Conservation (phyloP, 140 eudicot species). For the Flaveria floridana region DNA sequence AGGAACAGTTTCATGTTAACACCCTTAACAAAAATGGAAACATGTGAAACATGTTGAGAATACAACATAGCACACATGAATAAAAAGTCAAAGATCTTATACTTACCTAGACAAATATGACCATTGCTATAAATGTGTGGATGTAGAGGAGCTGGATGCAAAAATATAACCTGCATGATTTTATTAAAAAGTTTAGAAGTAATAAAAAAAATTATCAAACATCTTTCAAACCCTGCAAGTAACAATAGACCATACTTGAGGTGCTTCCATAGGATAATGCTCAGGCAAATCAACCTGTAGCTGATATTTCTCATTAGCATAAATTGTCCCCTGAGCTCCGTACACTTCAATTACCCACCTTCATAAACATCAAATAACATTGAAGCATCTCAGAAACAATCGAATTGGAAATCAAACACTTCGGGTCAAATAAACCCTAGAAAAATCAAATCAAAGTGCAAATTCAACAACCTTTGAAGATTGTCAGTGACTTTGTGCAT, state of each 20-base stretch:
- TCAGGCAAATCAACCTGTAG: constrained; percentile 95
- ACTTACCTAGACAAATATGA: constrained; percentile 81
- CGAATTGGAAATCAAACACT: not conserved
- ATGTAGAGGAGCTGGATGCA: constrained; percentile 84
- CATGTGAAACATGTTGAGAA: too few species aligned
- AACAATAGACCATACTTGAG: constrained; percentile 54
- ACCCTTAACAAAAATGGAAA: too few species aligned
- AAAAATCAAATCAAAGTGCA: not conserved
- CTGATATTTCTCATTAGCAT: constrained; percentile 70
- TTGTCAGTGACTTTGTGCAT: constrained; percentile 74
- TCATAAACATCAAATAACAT: not conserved
- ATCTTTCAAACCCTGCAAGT: not conserved
- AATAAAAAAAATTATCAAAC: not conserved
- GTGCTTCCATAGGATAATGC: constrained; percentile 98
- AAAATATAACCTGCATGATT: constrained; percentile 70
- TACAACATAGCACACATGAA: not conserved
- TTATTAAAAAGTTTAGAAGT: constrained; percentile 7
- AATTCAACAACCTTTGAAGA: constrained; percentile 59
- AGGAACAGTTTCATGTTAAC: too few species aligned
- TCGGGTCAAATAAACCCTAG: not conserved
- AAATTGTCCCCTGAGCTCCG: constrained; percentile 84
- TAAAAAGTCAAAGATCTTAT: not conserved
- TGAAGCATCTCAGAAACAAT: not conserved
- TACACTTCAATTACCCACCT: constrained; percentile 91
- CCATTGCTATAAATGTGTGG: constrained; percentile 96